Percentiles rank a stretch among this genome's conserved stretches.
Evolutionary conservation across 2,329 filamentous ascomycete species (phyloP).

Genomic region (Curvularia hawaiiensis): DNA sequence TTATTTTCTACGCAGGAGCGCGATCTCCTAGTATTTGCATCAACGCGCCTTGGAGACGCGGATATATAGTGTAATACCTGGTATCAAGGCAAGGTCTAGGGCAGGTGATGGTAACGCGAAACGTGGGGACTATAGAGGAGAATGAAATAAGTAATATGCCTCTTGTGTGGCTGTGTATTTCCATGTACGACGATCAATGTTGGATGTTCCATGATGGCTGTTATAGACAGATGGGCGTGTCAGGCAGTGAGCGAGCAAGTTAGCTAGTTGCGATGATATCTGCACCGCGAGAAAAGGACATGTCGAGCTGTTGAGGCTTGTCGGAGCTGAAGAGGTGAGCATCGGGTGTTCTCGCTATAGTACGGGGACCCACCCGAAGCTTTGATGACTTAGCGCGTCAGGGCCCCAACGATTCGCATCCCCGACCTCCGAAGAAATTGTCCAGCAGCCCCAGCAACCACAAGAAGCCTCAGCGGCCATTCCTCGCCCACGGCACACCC

Average conservation of each 20-base stretch:
- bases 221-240: neutral
- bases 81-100: conserved; percentile 19
- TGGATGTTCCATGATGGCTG: neutral
- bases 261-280: neutral
- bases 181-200: neutral
- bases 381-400: conserved; percentile 17
- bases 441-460: conserved; percentile 33
- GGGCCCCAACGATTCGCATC: conserved; percentile 26
- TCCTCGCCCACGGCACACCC: conserved; percentile 30
- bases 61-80: conserved; percentile 38
- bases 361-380: conserved; percentile 14
- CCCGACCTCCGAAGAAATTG: conserved; percentile 33
- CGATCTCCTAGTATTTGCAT: conserved; percentile 23
- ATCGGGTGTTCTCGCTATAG: conserved; percentile 18
- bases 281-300: neutral
- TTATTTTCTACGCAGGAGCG: conserved; percentile 17
- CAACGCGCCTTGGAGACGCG: conserved; percentile 22
- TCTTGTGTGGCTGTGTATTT: neutral
- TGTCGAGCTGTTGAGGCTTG: neutral
- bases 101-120: conserved; percentile 32
- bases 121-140: conserved; percentile 10
- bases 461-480: conserved; percentile 30
- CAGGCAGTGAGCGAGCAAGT: neutral
- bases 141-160: conserved; percentile 13
- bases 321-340: conserved; percentile 1